Conservation (phyloP, 2,329 filamentous ascomycete genomes). For the Stagonosporopsis tanaceti region DNA sequence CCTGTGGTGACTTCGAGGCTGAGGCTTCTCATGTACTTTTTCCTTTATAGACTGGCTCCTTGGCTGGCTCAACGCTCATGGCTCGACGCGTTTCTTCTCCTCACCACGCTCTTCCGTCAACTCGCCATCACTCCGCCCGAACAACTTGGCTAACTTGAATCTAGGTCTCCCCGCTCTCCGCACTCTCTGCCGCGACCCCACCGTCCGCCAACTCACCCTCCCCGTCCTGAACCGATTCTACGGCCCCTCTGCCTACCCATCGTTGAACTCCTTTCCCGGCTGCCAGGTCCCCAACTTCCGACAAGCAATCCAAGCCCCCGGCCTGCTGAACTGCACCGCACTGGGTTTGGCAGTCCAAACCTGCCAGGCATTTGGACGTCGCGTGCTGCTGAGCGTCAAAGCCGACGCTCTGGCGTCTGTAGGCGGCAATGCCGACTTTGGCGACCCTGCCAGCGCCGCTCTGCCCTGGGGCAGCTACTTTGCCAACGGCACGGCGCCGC, state of each 20-base stretch:
- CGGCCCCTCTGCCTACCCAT: constrained; percentile 42
- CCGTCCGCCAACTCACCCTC: constrained; percentile 50
- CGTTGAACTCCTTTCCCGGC: constrained; percentile 44
- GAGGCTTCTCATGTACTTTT: neutral
- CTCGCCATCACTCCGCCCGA: neutral
- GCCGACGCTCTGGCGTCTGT: constrained; percentile 39
- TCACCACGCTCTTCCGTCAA: neutral
- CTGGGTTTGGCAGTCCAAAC: constrained; percentile 44
- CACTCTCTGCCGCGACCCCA: constrained; percentile 44
- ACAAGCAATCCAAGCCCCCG: constrained; percentile 48
- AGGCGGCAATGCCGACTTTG: constrained; percentile 26
- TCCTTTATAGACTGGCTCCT: neutral
- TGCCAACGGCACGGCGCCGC: neutral
- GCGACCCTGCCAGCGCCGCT: constrained; percentile 9
- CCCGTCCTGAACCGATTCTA: constrained; percentile 47
- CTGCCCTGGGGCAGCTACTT: constrained; percentile 24
- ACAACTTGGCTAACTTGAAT: neutral
- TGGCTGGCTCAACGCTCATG: neutral
- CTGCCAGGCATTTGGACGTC: constrained; percentile 53
- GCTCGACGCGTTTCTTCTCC: neutral
- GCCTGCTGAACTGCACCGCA: constrained; percentile 49
- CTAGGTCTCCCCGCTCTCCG: constrained; percentile 34
- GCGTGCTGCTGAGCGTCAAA: constrained; percentile 52
- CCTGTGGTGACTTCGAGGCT: constrained; percentile 5
- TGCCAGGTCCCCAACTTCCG: constrained; percentile 40